These are phyloP conservation scores for Tricholoma hemisulphureum DNA, from an alignment of 768 basidiomycete genomes.

Conservation along the genomic window DNA sequence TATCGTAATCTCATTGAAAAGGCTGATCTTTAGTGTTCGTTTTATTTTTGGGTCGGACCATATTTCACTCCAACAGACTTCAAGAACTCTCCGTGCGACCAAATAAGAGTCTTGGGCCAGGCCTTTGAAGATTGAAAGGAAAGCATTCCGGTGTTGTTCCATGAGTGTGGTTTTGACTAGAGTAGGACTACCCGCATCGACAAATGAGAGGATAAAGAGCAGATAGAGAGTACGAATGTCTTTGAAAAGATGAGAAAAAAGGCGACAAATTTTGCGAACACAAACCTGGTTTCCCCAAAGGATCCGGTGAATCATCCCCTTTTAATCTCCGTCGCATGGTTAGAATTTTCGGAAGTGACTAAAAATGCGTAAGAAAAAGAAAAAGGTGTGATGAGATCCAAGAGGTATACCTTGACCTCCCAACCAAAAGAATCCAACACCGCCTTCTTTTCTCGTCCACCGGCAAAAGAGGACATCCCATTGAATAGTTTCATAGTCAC, in stretches of 20 bases:
- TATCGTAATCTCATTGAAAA: slow-evolving; percentile 69
- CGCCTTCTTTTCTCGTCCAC: slow-evolving; percentile 61
- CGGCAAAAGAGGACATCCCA: slow-evolving; percentile 58
- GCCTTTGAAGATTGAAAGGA: slow-evolving; percentile 73
- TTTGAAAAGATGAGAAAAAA: slow-evolving; percentile 22
- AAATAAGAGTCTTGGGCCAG: slow-evolving; percentile 63
- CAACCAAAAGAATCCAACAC: slow-evolving; percentile 73
- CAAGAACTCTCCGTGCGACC: slow-evolving; percentile 62
- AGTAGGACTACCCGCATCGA: slow-evolving; percentile 46
- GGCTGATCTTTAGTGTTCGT: slow-evolving; percentile 63
- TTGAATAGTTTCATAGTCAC: slow-evolving; percentile 64
- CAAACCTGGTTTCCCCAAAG: slow-evolving; percentile 58
- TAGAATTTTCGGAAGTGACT: slow-evolving; percentile 68
- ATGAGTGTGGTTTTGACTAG: slow-evolving; percentile 63
- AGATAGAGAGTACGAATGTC: slow-evolving; percentile 82
- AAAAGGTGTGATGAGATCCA: not conserved
- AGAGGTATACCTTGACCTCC: slow-evolving; percentile 65
- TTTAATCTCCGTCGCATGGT: slow-evolving; percentile 68
- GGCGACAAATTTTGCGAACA: slow-evolving; percentile 1
- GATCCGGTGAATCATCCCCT: slow-evolving; percentile 33
- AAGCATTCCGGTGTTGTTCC: slow-evolving; percentile 65
- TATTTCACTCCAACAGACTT: slow-evolving; percentile 72
- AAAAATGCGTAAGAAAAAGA: slow-evolving; percentile 3
- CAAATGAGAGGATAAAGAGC: slow-evolving; percentile 70
- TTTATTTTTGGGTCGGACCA: slow-evolving; percentile 75